phyloP scores from a whole-genome alignment of 768 basidiomycete species.

The Strobilomyces echinocephalus region DNA sequence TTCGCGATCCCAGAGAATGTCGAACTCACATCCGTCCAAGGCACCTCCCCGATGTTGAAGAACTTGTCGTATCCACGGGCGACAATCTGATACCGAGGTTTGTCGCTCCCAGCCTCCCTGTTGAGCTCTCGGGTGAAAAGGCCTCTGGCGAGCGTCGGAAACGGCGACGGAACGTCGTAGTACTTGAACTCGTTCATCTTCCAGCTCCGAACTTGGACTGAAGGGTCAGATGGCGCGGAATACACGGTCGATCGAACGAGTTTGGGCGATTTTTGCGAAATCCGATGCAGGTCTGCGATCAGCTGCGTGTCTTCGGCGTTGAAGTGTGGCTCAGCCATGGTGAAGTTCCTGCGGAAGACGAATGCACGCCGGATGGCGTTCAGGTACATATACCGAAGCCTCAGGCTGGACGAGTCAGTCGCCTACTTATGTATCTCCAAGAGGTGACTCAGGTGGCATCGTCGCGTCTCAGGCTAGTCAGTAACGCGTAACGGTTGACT shows the following conservation, averaged over 20 bases:
- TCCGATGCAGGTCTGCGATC: conserved; percentile 45
- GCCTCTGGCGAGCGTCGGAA: conserved; percentile 92
- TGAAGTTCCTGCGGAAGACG: background rate
- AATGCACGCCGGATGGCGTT: background rate
- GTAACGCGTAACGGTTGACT: no score
- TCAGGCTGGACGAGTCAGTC: conserved; percentile 2
- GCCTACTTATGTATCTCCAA: background rate
- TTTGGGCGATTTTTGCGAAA: conserved; percentile 56
- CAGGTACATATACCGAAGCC: conserved; percentile 15
- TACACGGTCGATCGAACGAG: conserved; percentile 60
- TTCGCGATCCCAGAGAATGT: background rate
- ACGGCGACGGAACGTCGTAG: conserved; percentile 82
- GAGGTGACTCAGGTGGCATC: background rate
- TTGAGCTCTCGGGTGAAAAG: conserved; percentile 65
- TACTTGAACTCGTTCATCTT: conserved; percentile 98
- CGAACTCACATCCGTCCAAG: conserved; percentile 80
- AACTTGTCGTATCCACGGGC: conserved; percentile 97
- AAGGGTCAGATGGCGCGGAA: conserved; percentile 51
- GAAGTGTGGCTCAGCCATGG: conserved; percentile 24
- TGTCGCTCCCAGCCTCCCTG: conserved; percentile 28
- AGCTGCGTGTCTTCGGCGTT: conserved; percentile 53
- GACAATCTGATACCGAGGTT: conserved; percentile 57
- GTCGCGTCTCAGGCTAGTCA: no score
- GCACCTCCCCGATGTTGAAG: conserved; percentile 95
- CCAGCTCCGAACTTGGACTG: conserved; percentile 72